Conservation (phyloP, 495 filamentous ascomycete species). For the Margaritispora aquatica region DNA sequence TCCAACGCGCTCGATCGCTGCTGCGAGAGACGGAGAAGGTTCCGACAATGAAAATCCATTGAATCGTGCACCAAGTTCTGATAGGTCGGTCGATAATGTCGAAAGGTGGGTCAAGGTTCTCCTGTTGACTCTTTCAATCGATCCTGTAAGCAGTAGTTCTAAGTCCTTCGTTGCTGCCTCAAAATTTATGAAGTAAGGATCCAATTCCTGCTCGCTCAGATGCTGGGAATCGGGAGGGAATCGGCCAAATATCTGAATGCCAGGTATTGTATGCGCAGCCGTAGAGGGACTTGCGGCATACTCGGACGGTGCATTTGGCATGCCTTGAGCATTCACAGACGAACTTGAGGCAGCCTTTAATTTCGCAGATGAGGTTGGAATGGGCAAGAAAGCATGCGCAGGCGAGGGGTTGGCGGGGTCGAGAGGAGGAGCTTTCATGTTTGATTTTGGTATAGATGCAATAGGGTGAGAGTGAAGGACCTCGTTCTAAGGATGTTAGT, state of each 20-base stretch:
- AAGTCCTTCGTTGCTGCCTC: conserved; percentile 83
- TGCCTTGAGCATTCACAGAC: conserved; percentile 37
- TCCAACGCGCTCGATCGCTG: conserved; percentile 88
- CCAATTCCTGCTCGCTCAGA: conserved; percentile 81
- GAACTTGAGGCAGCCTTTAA: conserved; percentile 55
- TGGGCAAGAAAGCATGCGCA: conserved; percentile 82
- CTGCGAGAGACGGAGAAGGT: conserved; percentile 76
- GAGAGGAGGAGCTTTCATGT: conserved; percentile 86
- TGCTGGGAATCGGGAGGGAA: conserved; percentile 76
- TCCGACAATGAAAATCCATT: conserved; percentile 97
- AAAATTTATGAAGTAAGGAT: conserved; percentile 91
- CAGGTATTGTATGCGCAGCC: conserved; percentile 51
- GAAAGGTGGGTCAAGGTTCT: conserved; percentile 80
- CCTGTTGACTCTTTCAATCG: conserved; percentile 92
- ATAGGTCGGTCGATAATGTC: conserved; percentile 76
- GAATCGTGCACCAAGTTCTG: conserved; percentile 86
- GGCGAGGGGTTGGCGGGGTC: conserved; percentile 85
- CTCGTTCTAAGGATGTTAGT: conserved; percentile 64
- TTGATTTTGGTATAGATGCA: conserved; percentile 85
- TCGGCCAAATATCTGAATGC: conserved; percentile 62
- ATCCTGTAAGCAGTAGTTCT: conserved; percentile 78
- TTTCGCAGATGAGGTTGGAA: conserved; percentile 79
- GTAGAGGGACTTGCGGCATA: conserved; percentile 41
- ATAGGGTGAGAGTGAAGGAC: conserved; percentile 86
- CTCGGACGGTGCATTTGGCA: conserved; percentile 34